Percentiles rank a stretch among this genome's conserved stretches.
Evolutionary conservation across 768 basidiomycete species (phyloP).

Genomic region (Termitomyces sp.): DNA sequence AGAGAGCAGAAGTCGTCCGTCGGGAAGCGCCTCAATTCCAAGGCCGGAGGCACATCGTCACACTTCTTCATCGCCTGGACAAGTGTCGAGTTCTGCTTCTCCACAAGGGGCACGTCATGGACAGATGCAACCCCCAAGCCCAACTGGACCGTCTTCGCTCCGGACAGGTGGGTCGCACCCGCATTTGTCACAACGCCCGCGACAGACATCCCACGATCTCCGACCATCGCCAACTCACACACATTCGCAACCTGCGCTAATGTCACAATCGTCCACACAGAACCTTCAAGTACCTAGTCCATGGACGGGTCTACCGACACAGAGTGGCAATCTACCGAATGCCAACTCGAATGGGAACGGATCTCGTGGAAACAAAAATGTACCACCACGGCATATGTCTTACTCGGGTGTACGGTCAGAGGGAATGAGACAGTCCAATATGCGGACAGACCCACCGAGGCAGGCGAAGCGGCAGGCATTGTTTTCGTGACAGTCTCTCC

Average conservation of each 20-base stretch:
- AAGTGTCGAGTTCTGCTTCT: conserved; percentile 5
- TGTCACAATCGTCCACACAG: conserved; percentile 19
- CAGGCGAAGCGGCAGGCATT: conserved; percentile 12
- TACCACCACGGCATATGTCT: conserved; percentile 10
- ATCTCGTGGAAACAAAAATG: conserved; percentile 1
- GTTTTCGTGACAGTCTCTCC: conserved; percentile 4
- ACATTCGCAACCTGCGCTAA: conserved; percentile 20
- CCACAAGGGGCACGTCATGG: conserved; percentile 16
- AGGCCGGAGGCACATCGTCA: conserved; percentile 15
- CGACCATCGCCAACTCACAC: conserved; percentile 18
- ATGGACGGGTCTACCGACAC: conserved; percentile 40
- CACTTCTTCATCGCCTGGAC: conserved; percentile 14
- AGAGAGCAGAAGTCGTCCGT: conserved; percentile 5
- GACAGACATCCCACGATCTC: conserved; percentile 9
- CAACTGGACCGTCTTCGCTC: conserved; percentile 15
- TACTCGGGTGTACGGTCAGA: conserved; percentile 10
- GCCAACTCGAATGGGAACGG: conserved; percentile 8
- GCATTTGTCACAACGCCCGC: conserved; percentile 5
- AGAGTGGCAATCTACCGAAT: conserved; percentile 22
- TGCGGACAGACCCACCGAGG: conserved; percentile 8
- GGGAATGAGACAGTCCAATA: conserved; percentile 8
- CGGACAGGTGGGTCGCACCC: conserved; percentile 15
- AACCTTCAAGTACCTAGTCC: conserved; percentile 30
- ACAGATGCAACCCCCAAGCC: conserved; percentile 1
- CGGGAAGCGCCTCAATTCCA: conserved; percentile 21